Evolutionary conservation across 306 rosid species (phyloP), one percentile per base, ranked within the genome.

Genomic region (Vigna radiata): DNA sequence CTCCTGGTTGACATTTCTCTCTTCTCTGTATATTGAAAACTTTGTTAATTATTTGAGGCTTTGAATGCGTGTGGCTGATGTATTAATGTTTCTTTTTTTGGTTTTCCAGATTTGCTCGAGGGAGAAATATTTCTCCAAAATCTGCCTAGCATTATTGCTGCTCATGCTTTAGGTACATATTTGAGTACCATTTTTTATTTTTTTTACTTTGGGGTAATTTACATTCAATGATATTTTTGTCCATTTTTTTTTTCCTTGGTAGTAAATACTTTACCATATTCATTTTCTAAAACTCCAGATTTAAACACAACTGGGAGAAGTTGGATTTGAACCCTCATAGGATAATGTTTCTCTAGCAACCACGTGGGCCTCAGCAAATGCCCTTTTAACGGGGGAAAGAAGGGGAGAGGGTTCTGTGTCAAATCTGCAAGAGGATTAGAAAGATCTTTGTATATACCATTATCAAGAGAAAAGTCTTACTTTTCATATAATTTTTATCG

Each of bases 41-140:
- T 74, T 71, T 54, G 29, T 44, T 6, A 29, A 46, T 59, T 25
- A 23, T 70, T 81, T 37, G 8, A 46, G 33, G 62, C 48, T 70
- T 80, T 71, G n/a, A 75, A 23, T 67, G 77, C 43, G 46, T 67
- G 46, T 66, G 58, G 14, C 64, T 64, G 68, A 59, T 49, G 33
- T 44, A 55, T 19, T 86, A 59, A 39, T 53, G 21, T 68, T 81
- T 72, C 60, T 70, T 66, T 46, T 29, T 79, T 61, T 46, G 82
- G 68, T 79, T 68, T 61, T 49, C 19, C 88, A 95, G 97, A 89
- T 37, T 89, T 95, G 79, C 97, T 95, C 49, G 97, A 92, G 82
- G 97, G 97, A 76, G 97, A 95, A 71, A 90, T 95, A 84, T 95
- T 95, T 86, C 98, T 95, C 84, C 98, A 95, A 85, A 95, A 92